Percentiles rank a stretch among this genome's conserved stretches.
Evolutionary conservation across 441 rosid genomes (phyloP).

Genomic region (Rhodomyrtus psidioides): DNA sequence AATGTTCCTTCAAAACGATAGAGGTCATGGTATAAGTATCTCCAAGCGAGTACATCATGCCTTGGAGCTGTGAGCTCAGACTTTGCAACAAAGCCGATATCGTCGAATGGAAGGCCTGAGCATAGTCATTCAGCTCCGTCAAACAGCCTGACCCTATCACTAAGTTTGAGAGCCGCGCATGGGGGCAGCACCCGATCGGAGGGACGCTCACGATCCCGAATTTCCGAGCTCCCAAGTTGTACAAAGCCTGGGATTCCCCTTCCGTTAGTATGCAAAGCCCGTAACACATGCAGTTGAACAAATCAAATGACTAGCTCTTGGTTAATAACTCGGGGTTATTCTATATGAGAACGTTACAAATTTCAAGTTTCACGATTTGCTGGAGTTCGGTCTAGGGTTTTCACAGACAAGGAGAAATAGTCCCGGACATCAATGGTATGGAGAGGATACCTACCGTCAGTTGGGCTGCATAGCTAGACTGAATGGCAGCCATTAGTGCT

Average conservation of each 20-base stretch:
- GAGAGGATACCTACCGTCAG: neutral
- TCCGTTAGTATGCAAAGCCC: neutral
- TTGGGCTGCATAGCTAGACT: neutral
- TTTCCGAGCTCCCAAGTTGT: neutral
- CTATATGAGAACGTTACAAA: neutral
- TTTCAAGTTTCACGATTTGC: neutral
- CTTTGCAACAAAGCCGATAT: neutral
- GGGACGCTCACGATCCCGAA: neutral
- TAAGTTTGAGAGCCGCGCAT: neutral
- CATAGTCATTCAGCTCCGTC: neutral
- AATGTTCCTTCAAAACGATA: neutral
- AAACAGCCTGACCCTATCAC: neutral
- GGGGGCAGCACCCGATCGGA: neutral
- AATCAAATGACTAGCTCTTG: neutral
- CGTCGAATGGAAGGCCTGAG: neutral
- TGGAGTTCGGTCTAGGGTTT: neutral
- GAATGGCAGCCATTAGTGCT: neutral
- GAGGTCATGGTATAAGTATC: neutral
- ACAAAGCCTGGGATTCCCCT: neutral
- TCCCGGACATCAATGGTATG: neutral
- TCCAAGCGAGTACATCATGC: neutral
- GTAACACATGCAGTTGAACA: neutral
- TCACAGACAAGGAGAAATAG: neutral
- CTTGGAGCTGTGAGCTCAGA: neutral
- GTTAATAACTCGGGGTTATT: neutral